Percentiles rank a stretch among this genome's conserved stretches.
Conservation (phyloP, 208 protist genomes). For the Crithidia expoeki region DNA sequence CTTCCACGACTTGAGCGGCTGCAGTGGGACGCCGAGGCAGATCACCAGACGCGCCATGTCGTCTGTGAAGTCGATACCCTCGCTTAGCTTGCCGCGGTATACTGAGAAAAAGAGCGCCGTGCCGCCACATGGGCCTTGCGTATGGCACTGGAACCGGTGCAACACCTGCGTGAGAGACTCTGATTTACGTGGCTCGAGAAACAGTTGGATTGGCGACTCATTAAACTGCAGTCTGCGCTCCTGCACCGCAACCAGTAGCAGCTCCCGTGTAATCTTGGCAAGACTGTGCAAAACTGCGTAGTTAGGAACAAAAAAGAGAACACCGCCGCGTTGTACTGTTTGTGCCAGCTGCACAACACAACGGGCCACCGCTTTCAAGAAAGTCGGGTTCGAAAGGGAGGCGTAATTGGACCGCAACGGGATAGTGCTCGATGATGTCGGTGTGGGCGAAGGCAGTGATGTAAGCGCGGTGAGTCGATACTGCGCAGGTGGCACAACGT, state of each 20-base stretch:
- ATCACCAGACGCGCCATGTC: slow-evolving; percentile 93
- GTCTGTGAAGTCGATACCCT: slow-evolving; percentile 97
- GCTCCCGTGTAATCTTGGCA: slow-evolving; percentile 21
- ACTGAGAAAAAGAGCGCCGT: slow-evolving; percentile 84
- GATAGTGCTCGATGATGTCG: neutral
- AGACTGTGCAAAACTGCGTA: slow-evolving; percentile 53
- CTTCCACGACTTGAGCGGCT: slow-evolving; percentile 59
- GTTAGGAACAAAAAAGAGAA: slow-evolving; percentile 95
- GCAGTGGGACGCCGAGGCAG: slow-evolving; percentile 91
- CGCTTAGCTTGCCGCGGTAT: slow-evolving; percentile 94
- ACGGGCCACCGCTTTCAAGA: slow-evolving; percentile 49
- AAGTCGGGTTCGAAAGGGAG: slow-evolving; percentile 42
- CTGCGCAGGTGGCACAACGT: slow-evolving; percentile 50
- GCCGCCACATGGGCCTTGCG: slow-evolving; percentile 17
- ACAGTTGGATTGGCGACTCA: slow-evolving; percentile 15
- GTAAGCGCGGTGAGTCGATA: slow-evolving; percentile 47
- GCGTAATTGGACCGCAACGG: slow-evolving; percentile 69
- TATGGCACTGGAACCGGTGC: slow-evolving; percentile 24
- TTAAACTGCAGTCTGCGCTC: neutral
- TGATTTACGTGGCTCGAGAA: slow-evolving; percentile 39
- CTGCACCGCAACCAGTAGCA: slow-evolving; percentile 11
- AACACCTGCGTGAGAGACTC: slow-evolving; percentile 36
- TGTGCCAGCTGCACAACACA: slow-evolving; percentile 50
- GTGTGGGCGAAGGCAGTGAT: neutral
- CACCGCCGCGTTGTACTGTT: slow-evolving; percentile 50